A percentile compares a stretch with the other conserved stretches of the same genome.
phyloP scores from a whole-genome alignment of 306 rosid species.

The Quillaja saponaria region DNA sequence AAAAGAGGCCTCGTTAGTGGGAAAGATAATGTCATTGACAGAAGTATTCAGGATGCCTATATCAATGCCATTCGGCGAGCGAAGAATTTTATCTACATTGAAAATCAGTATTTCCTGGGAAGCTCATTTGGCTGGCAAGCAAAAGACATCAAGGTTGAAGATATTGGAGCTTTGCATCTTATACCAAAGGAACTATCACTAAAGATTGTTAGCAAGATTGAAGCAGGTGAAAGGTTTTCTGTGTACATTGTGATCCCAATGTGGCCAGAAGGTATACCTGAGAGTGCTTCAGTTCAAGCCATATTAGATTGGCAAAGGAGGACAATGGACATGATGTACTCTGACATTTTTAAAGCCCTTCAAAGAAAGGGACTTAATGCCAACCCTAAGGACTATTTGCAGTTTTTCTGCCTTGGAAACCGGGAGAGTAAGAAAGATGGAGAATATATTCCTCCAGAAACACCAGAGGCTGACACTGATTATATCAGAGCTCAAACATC shows the following conservation, averaged over 20 bases:
- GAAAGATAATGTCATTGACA: constrained; percentile 63
- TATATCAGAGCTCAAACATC: constrained; percentile 60
- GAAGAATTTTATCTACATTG: constrained; percentile 79
- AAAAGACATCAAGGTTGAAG: constrained; percentile 51
- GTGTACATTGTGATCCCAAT: constrained; percentile 80
- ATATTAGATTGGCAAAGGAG: constrained; percentile 85
- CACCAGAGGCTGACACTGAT: constrained; percentile 60
- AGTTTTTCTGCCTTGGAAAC: constrained; percentile 87
- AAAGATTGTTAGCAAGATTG: constrained; percentile 86
- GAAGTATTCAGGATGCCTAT: constrained; percentile 81
- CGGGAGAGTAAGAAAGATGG: constrained; percentile 31
- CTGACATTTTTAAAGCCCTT: constrained; percentile 63
- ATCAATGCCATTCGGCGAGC: constrained; percentile 79
- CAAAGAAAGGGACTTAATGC: constrained; percentile 41
- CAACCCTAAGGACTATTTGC: constrained; percentile 59
- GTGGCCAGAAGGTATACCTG: constrained; percentile 96
- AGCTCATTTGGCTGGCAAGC: constrained; percentile 82
- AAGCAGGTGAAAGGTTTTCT: constrained; percentile 66
- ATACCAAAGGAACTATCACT: constrained; percentile 77
- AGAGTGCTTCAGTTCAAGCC: constrained; percentile 79
- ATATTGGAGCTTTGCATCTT: constrained; percentile 72
- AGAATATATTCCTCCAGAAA: constrained; percentile 54
- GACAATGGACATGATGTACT: constrained; percentile 87
- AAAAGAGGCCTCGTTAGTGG: constrained; percentile 66
- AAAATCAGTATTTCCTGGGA: constrained; percentile 86